phyloP scores from a whole-genome alignment of 495 filamentous ascomycete genomes.

The Xylaria grammica region DNA sequence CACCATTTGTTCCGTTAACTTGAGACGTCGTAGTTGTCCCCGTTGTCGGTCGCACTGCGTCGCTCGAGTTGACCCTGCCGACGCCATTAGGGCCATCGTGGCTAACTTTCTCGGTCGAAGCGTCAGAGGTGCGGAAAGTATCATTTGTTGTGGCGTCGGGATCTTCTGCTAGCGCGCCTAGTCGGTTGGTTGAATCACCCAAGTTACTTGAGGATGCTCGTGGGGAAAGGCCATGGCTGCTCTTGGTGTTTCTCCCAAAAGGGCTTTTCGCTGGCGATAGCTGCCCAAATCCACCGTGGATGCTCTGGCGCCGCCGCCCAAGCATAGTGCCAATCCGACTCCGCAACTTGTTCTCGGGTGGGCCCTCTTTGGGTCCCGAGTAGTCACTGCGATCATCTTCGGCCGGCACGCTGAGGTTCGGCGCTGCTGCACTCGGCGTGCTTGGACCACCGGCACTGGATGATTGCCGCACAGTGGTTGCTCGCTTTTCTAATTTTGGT shows the following conservation, averaged over 20 bases:
- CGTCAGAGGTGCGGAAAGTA: constrained; percentile 35
- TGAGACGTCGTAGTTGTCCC: constrained; percentile 37
- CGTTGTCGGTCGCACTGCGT: constrained; percentile 29
- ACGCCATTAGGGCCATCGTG: constrained; percentile 54
- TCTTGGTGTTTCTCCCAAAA: constrained; percentile 58
- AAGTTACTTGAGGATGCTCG: constrained; percentile 60
- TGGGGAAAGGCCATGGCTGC: constrained; percentile 57
- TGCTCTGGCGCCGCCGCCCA: constrained; percentile 65
- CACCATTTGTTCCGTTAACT: constrained; percentile 45
- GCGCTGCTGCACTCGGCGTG: constrained; percentile 36
- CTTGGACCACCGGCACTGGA: constrained; percentile 43
- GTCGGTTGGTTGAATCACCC: constrained; percentile 54
- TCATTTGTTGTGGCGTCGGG: constrained; percentile 38
- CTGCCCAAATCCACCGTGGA: constrained; percentile 57
- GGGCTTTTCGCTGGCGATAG: constrained; percentile 52
- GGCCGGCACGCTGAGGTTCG: constrained; percentile 27
- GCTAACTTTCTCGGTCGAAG: constrained; percentile 37
- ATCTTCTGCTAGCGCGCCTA: constrained; percentile 58
- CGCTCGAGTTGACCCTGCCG: constrained; percentile 35
- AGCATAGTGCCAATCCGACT: constrained; percentile 83
- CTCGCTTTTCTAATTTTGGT: constrained; percentile 52
- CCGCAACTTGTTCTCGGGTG: constrained; percentile 59
- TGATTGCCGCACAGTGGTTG: constrained; percentile 44
- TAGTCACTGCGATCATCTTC: constrained; percentile 67
- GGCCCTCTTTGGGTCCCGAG: constrained; percentile 57